These are phyloP conservation scores for Lachancea waltii DNA, from an alignment of 805 yeast genomes.

Conservation along the genomic window DNA sequence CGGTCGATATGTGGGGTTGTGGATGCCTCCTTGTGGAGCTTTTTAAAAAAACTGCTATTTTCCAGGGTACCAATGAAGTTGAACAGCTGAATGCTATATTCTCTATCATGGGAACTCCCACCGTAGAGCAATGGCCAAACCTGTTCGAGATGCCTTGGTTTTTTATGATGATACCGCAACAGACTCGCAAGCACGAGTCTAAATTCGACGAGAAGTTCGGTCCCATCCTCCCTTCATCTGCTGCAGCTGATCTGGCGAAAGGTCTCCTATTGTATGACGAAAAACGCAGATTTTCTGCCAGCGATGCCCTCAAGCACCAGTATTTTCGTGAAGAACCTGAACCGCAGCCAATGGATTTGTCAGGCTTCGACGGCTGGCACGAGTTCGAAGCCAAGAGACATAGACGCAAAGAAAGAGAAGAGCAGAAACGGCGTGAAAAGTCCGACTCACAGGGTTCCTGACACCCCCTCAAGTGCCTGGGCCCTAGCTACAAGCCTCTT, in stretches of 20 bases:
- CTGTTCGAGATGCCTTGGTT: slow-evolving; percentile 87
- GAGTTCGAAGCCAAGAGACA: slow-evolving; percentile 71
- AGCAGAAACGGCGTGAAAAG: slow-evolving; percentile 12
- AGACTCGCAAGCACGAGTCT: slow-evolving; percentile 21
- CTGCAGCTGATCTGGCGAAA: slow-evolving; percentile 58
- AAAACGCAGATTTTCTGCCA: slow-evolving; percentile 54
- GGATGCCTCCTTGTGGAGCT: slow-evolving; percentile 87
- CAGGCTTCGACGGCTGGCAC: slow-evolving; percentile 77
- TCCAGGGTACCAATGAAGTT: slow-evolving; percentile 85
- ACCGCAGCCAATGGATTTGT: slow-evolving; percentile 51
- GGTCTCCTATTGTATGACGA: slow-evolving; percentile 68
- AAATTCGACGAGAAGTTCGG: slow-evolving; percentile 40
- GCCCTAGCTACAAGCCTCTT: too few species aligned
- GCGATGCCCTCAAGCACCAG: slow-evolving; percentile 57
- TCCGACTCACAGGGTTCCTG: slow-evolving; percentile 5
- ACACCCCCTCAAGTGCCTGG: background rate
- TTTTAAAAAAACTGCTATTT: slow-evolving; percentile 65
- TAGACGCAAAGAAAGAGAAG: slow-evolving; percentile 19
- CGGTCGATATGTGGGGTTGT: slow-evolving; percentile 94
- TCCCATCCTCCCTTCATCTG: slow-evolving; percentile 38
- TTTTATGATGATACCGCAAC: slow-evolving; percentile 66
- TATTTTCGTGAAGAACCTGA: slow-evolving; percentile 68
- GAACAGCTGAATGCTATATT: slow-evolving; percentile 74
- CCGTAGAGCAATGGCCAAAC: slow-evolving; percentile 65
- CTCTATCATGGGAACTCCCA: slow-evolving; percentile 83